Conservation (phyloP, 2,329 filamentous ascomycete genomes). For the Tolypocladium ovalisporum region DNA sequence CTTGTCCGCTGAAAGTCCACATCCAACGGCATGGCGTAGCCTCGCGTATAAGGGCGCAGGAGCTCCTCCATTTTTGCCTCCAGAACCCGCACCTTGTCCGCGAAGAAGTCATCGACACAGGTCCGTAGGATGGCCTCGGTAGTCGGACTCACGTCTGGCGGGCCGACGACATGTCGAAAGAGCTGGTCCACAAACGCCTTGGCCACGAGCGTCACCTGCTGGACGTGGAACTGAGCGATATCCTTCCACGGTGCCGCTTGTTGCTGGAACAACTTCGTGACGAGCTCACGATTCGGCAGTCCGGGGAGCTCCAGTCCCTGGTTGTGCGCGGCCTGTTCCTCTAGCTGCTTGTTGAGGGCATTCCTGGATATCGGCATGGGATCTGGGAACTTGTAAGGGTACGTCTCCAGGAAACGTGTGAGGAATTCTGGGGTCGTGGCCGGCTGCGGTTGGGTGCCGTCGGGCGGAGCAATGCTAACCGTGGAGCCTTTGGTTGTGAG, state of each 20-base stretch:
- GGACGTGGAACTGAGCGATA: constrained; percentile 25
- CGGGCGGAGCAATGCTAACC: constrained; percentile 5
- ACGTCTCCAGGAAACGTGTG: constrained; percentile 9
- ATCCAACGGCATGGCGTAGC: constrained; percentile 13
- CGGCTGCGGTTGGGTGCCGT: neutral
- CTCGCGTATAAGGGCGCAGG: neutral
- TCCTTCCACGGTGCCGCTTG: constrained; percentile 26
- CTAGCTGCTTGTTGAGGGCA: constrained; percentile 15
- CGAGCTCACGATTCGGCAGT: constrained; percentile 22
- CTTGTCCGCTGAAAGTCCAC: constrained; percentile 15
- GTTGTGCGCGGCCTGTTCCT: constrained; percentile 21
- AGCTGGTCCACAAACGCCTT: constrained; percentile 26
- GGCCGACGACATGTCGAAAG: constrained; percentile 19
- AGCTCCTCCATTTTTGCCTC: constrained; percentile 33
- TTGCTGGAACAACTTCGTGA: constrained; percentile 25
- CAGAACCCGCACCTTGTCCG: constrained; percentile 16
- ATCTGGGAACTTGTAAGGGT: constrained; percentile 9
- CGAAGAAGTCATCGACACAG: constrained; percentile 16
- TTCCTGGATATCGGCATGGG: constrained; percentile 11
- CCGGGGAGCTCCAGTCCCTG: constrained; percentile 30
- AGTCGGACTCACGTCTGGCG: neutral
- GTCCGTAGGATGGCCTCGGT: constrained; percentile 12
- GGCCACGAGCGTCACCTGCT: constrained; percentile 13
- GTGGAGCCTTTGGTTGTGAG: constrained; percentile 13
- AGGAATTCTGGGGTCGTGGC: constrained; percentile 16